Evolutionary conservation across 1,139 yeast genomes (phyloP), one percentile per base, ranked within the genome.

Genomic region (Scheffersomyces lignicola): DNA sequence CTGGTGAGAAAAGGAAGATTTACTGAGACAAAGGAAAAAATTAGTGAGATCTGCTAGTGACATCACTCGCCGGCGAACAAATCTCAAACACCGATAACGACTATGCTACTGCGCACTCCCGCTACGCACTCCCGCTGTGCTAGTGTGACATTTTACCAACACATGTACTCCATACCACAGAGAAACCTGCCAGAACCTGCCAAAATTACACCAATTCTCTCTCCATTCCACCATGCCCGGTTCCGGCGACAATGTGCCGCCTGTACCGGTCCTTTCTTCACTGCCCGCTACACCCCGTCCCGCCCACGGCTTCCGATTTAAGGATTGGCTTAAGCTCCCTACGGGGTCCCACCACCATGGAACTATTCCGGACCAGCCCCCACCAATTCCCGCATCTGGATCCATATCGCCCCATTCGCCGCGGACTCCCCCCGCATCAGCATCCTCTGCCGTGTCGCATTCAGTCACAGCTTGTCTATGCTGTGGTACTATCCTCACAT

Each of bases 401-500:
- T 24, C 38, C 4, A 23, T 24, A 11, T 28, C 38, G 23, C 6
- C 34, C 20, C 11, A 23, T 23, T n/a, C 23, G 9, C 23, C 9
- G 23, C 10, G 23, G 23, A 20, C 10, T 20, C 23, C 23, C 10
- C 9, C 23, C 10, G 9, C 8, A 8, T 11, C 8, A 7, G 7
- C 33, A 18, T n/a, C 38, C 9, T 37, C 38, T 4, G 22, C 22
- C 7, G 12, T 26, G 11, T 27, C 36, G n/a, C 23, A 18, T 38
- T 4, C 49, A 12, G 52, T 64, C 15, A 49, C 52, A 30, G 56
- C 55, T 37, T 69, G 76, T 43, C 51, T 50, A 11, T 84, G 94
- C 51, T 84, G 95, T 58, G 85, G 83, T 1, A 73, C 80, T 0
- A 49, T 72, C 5, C 55, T 83, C 24, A 66, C 73, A 9, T 70